phyloP scores from a whole-genome alignment of 306 rosid species.

The Alnus rubra region DNA sequence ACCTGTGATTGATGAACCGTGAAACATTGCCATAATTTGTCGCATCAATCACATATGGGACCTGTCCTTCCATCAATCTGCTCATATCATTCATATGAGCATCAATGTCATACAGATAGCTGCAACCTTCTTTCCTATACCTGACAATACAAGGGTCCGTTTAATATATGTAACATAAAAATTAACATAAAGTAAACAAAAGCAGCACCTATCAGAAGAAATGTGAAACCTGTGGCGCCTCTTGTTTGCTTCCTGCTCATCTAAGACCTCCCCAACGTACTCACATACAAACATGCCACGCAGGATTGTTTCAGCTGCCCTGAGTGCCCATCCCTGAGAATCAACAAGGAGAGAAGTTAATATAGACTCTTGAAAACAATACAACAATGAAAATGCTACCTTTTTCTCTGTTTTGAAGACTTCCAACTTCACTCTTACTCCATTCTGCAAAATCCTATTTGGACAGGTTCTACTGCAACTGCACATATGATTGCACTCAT shows the following conservation, averaged over 20 bases:
- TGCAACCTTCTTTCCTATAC: conserved; percentile 49
- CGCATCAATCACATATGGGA: conserved; percentile 64
- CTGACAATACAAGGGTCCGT: conserved; percentile 48
- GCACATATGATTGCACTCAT: conserved; percentile 89
- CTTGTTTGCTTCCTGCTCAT: conserved; percentile 63
- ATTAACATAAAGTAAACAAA: conserved; percentile 9
- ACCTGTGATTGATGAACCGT: conserved; percentile 97
- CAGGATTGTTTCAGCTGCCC: conserved; percentile 84
- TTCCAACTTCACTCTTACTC: conserved; percentile 84
- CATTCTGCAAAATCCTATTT: conserved; percentile 92
- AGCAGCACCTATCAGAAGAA: conserved; percentile 26
- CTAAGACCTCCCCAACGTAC: conserved; percentile 85
- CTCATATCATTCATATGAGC: conserved; percentile 84
- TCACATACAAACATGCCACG: conserved; percentile 96
- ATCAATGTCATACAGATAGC: conserved; percentile 61
- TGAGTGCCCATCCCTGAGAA: conserved; percentile 88
- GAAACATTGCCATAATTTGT: conserved; percentile 84
- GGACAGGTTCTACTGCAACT: conserved; percentile 79
- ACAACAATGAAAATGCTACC: conserved; percentile 45
- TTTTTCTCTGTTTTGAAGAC: conserved; percentile 81
- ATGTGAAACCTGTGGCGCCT: conserved; percentile 65
- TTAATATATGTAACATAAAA: conserved; percentile 11
- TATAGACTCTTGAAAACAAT: conserved; percentile 21
- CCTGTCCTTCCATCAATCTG: conserved; percentile 77
- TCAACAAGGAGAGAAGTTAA: conserved; percentile 30